Base-by-base conservation (phyloP, 305 asterid species). In the Caryopteris hybrid region DNA sequence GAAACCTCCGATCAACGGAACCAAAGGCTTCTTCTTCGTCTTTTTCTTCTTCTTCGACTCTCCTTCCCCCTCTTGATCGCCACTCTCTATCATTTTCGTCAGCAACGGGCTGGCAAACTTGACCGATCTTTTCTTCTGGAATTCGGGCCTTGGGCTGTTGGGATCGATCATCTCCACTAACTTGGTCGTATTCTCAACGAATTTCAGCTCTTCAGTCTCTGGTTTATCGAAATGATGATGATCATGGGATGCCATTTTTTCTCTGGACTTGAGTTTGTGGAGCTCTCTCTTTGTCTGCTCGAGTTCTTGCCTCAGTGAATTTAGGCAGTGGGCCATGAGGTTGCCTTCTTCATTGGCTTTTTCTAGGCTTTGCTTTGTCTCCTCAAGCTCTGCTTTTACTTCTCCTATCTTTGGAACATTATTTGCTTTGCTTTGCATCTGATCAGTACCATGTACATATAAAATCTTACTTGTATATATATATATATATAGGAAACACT, bases 41-140 rank as follows among this genome's bases (percentile, higher is more conserved):
- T 83, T 84, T 79, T 75, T 89, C 47, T 74, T 80, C 34, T 17
- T 27, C 10, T 20, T 75, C 42, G 39, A 36, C 8, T 17, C 54
- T 3, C 55, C 51, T n/a, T 43, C 68, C 5, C 39, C 76, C 5
- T 61, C 73, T 8, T 6, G 72, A 2, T 29, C 76, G 7, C 61
- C 59, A 65, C 61, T 61, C 1, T 66, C 77, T 3, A 88, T 78
- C 69, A 80, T 77, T 63, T 82, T 79, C n/a, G 86, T 78, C 5
- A 88, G 77, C 76, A 77, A 8, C 1, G 92, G 96, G 72, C 82
- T 86, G 0, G 95, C 97, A 68, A 90, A 90, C 77, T 88, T 90
- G 38, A 90, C 96, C 0, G 90, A 86, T 66, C 96, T 85, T 69
- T 85, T 90, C 78, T 79, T 88, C 51, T 90, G 65, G 10, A 85